Base-by-base conservation (phyloP, 441 rosid genomes). In the Adansonia madagascariensis region DNA sequence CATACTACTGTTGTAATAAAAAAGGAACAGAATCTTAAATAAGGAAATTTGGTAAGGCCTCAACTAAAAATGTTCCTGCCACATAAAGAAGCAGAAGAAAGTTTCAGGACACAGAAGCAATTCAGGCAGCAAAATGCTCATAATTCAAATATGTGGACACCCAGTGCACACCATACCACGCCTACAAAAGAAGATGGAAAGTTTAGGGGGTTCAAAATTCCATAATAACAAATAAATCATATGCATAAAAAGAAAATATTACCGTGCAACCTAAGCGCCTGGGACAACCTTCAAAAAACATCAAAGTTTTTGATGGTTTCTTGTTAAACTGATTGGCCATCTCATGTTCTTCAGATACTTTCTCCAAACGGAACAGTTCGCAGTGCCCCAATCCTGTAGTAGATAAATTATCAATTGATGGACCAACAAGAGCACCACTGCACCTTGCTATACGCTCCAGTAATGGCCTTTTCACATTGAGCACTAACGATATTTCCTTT, bases 221-320 rank as follows among this genome's bases (percentile, higher is more conserved):
- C 47, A 46, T 20, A 44, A 64, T 27, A 12, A 20, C 6, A 53
- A 20, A 7, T 47, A 31, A 39, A 35, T 41, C 43, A 60, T 67
- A 67, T 10, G 49, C 11, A 50, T 67, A 74, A 78, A 77, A 14
- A 61, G 31, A 75, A 79, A 81, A 76, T 66, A 72, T 41, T 89
- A 95, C 99, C 94, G 98, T 95, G 97, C 98, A 95, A 57, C 98
- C 99, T 72, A 92, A 83, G 35, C 98, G 97, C 85, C 95, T 85
- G 2, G 98, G 93, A 86, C 99, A 95, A 71, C 99, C 97, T 86
- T 95, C 99, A 86, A 95, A 95, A 78, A 81, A 95, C 99, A 95
- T 95, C 80, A 95, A 84, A n/a, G 98, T 94, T 85, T 91, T 94
- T 8, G 92, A 86, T 35, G 89, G 89, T 78, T 87, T 95, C 85